Evolutionary conservation across 441 rosid species (phyloP).

Genomic region (Euphorbia schlechtendalii): DNA sequence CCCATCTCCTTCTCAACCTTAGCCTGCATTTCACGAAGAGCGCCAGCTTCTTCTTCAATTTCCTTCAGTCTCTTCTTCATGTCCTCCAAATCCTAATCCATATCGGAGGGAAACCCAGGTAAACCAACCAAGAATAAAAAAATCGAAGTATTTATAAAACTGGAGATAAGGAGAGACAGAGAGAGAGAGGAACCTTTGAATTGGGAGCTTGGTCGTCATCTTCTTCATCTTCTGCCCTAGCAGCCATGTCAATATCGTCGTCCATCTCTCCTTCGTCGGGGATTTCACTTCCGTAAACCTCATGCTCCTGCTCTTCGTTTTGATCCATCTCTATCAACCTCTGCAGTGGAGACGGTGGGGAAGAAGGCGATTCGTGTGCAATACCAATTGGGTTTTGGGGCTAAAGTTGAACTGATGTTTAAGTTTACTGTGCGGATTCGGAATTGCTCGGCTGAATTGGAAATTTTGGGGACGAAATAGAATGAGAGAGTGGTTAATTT

Average conservation of each 20-base stretch:
- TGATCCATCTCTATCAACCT: constrained; percentile 46
- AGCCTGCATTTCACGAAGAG: constrained; percentile 97
- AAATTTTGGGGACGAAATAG: too few species aligned
- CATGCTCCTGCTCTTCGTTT: constrained; percentile 80
- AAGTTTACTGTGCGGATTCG: too few species aligned
- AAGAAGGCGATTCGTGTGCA: too few species aligned
- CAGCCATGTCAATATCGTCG: constrained; percentile 59
- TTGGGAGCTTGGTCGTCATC: constrained; percentile 54
- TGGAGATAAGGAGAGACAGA: too few species aligned
- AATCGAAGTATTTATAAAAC: too few species aligned
- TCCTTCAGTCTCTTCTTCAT: constrained; percentile 95
- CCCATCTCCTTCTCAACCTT: constrained; percentile 99
- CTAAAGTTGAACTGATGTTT: too few species aligned
- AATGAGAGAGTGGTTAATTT: too few species aligned
- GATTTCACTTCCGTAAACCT: constrained; percentile 91
- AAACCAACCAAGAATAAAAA: too few species aligned
- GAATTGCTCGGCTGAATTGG: too few species aligned
- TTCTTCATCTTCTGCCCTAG: constrained; percentile 63
- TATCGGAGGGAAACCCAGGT: not conserved
- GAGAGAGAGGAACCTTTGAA: constrained; percentile 45
- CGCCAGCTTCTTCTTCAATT: constrained; percentile 97
- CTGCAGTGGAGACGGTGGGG: too few species aligned
- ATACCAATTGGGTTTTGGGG: too few species aligned
- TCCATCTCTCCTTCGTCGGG: constrained; percentile 89
- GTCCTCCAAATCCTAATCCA: constrained; percentile 76